phyloP scores from a whole-genome alignment of 345 rosid genomes.

The Eucalyptus dawsonii region DNA sequence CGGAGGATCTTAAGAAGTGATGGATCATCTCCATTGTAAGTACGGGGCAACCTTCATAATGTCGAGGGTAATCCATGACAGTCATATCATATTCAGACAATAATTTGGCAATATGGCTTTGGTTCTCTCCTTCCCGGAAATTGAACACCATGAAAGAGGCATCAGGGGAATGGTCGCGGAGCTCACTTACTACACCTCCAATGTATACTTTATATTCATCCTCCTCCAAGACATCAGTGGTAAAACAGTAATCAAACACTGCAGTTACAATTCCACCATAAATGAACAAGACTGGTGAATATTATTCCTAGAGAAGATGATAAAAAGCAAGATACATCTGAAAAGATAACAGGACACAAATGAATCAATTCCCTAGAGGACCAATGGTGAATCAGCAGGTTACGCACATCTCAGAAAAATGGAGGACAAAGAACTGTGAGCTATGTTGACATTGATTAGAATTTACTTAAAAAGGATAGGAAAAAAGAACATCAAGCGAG shows the following conservation, averaged over 20 bases:
- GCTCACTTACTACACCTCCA: conserved; percentile 54
- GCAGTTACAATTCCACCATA: neutral
- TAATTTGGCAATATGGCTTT: conserved; percentile 44
- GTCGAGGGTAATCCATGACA: conserved; percentile 94
- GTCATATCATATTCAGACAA: conserved; percentile 72
- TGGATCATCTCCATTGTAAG: conserved; percentile 79
- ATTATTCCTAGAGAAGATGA: neutral
- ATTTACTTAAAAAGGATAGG: neutral
- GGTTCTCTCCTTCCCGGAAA: conserved; percentile 64
- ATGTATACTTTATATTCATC: conserved; percentile 51
- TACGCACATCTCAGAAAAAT: neutral
- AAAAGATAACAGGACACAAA: neutral
- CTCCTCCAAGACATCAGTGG: conserved; percentile 55
- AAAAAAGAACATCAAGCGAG: neutral
- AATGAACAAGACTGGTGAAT: neutral
- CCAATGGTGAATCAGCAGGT: neutral
- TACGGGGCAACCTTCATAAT: conserved; percentile 83
- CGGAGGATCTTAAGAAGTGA: conserved; percentile 85
- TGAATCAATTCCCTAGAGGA: neutral
- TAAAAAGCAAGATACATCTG: neutral
- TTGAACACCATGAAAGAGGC: conserved; percentile 77
- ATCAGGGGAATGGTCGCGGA: conserved; percentile 71
- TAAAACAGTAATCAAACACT: conserved; percentile 94
- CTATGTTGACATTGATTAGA: neutral
- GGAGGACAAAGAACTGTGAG: neutral